phyloP scores from a whole-genome alignment of 2,329 filamentous ascomycete species.

The Myriosclerotinia duriaeana region DNA sequence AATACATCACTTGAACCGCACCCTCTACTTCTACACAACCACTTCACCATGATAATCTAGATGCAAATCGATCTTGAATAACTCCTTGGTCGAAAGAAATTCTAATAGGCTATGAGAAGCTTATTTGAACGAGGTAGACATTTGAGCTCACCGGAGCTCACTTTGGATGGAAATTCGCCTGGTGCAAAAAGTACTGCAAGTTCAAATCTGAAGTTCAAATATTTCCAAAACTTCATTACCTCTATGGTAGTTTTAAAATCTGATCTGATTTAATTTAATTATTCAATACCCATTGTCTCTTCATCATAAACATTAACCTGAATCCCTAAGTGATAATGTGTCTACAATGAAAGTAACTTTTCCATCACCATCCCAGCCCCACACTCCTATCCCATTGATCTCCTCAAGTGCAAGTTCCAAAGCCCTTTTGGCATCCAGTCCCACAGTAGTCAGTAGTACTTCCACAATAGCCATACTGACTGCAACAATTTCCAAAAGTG shows the following conservation, averaged over 20 bases:
- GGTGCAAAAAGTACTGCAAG: not conserved
- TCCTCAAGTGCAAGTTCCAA: slow-evolving; percentile 18
- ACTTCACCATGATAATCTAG: too few species aligned
- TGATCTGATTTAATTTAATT: not conserved
- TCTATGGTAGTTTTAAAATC: not conserved
- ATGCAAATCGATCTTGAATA: not conserved
- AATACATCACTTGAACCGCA: too few species aligned
- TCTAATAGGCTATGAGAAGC: not conserved
- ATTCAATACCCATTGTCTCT: slow-evolving; percentile 5
- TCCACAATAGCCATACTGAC: slow-evolving; percentile 25
- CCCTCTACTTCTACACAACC: too few species aligned
- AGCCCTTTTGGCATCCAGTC: slow-evolving; percentile 17
- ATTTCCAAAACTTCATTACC: not conserved
- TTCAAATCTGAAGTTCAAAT: not conserved
- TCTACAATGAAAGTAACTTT: slow-evolving; percentile 11
- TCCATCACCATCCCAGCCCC: not conserved
- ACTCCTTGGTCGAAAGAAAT: not conserved
- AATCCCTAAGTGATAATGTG: not conserved
- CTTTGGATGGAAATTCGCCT: too few species aligned
- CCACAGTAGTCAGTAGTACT: slow-evolving; percentile 20
- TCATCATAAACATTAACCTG: not conserved
- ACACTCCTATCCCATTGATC: not conserved
- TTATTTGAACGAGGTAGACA: not conserved
- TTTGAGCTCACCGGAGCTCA: not conserved
- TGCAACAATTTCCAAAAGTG: slow-evolving; percentile 31